These are phyloP conservation scores for Chaetomiaceae sp. DNA, from an alignment of 2,329 filamentous ascomycete genomes.

Conservation along the genomic window DNA sequence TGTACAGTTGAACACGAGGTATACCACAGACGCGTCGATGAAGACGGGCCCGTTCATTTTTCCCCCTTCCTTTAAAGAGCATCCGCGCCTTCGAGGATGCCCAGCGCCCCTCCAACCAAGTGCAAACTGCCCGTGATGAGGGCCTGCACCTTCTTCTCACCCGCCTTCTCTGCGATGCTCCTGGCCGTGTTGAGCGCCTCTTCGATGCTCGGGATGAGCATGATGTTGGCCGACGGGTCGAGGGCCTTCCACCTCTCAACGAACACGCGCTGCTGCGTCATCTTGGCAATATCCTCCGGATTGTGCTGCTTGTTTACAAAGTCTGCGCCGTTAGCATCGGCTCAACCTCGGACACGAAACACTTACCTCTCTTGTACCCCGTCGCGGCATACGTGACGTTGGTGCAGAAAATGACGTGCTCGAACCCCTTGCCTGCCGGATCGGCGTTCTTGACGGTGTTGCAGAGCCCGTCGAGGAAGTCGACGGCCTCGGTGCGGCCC, in stretches of 20 bases:
- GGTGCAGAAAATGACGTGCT: slow-evolving; percentile 64
- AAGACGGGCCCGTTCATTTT: slow-evolving; percentile 6
- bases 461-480: slow-evolving; percentile 42
- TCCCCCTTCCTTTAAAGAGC: slow-evolving; percentile 20
- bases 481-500: slow-evolving; percentile 49
- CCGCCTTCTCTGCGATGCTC: slow-evolving; percentile 28
- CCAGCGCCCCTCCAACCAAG: slow-evolving; percentile 40
- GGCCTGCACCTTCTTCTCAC: slow-evolving; percentile 38
- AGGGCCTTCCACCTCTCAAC: slow-evolving; percentile 47
- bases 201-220: slow-evolving; percentile 50
- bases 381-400: slow-evolving; percentile 58
- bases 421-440: slow-evolving; percentile 21
- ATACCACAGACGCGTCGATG: slow-evolving; percentile 9
- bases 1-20: slow-evolving; percentile 17
- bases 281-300: slow-evolving; percentile 46
- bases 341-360: neutral
- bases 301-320: slow-evolving; percentile 54
- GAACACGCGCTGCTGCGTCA: slow-evolving; percentile 51
- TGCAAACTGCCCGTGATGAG: slow-evolving; percentile 47
- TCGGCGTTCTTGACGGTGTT: slow-evolving; percentile 40
- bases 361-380: slow-evolving; percentile 45
- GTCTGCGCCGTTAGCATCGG: slow-evolving; percentile 33
- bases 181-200: slow-evolving; percentile 49
- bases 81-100: slow-evolving; percentile 31
- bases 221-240: slow-evolving; percentile 43